Percentiles rank a stretch among this genome's conserved stretches.
Conservation (phyloP, 1,139 yeast species). For the Kluyveromyces marxianus region DNA sequence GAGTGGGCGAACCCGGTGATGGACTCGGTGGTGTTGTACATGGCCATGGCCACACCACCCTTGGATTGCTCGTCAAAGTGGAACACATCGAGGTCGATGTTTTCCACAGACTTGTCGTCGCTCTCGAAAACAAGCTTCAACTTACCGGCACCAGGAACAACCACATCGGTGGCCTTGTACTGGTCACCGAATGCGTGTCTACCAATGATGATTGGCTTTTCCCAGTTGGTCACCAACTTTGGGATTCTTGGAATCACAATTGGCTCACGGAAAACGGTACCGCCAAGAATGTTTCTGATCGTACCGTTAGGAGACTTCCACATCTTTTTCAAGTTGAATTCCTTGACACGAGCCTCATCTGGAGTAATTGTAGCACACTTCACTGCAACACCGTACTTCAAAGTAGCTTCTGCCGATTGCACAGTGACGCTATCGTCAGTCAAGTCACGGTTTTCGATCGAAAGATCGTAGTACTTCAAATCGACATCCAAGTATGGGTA, state of each 20-base stretch:
- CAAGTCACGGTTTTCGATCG: conserved; percentile 61
- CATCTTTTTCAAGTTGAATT: conserved; percentile 69
- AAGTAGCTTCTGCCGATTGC: conserved; percentile 71
- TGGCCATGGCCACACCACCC: conserved; percentile 65
- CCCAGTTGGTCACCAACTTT: conserved; percentile 71
- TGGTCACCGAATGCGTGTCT: conserved; percentile 86
- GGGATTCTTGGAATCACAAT: conserved; percentile 73
- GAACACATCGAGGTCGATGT: conserved; percentile 45
- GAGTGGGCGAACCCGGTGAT: conserved; percentile 72
- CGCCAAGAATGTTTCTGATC: conserved; percentile 71
- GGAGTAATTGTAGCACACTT: conserved; percentile 87
- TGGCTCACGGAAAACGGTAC: conserved; percentile 80
- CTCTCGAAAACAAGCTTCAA: conserved; percentile 62
- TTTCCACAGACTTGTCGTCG: conserved; percentile 29
- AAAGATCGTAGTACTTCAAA: conserved; percentile 67
- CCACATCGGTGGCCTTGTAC: conserved; percentile 71
- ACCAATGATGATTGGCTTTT: conserved; percentile 74
- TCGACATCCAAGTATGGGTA: conserved; percentile 66
- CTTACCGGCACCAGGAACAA: conserved; percentile 61
- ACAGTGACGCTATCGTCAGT: conserved; percentile 66
- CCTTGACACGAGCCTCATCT: conserved; percentile 73
- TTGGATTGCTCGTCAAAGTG: conserved; percentile 42
- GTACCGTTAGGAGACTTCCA: conserved; percentile 86
- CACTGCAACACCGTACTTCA: conserved; percentile 71
- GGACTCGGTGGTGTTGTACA: conserved; percentile 82